Conservation (phyloP, 805 yeast genomes). For the Ogataea nonfermentans region DNA sequence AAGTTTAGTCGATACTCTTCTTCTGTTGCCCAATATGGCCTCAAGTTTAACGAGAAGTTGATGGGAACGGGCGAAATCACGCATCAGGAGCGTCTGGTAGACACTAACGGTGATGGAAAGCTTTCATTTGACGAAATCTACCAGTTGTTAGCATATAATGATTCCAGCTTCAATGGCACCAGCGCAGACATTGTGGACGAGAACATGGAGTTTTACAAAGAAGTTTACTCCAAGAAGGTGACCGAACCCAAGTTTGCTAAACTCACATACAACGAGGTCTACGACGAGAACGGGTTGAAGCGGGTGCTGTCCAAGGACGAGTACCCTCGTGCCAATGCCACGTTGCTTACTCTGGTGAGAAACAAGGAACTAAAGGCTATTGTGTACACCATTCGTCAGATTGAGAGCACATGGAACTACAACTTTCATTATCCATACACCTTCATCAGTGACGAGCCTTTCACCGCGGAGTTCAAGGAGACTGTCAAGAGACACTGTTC, state of each 20-base stretch:
- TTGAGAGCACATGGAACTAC: slow-evolving; percentile 71
- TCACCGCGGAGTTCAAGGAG: slow-evolving; percentile 70
- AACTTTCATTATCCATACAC: slow-evolving; percentile 90
- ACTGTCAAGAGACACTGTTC: slow-evolving; percentile 46
- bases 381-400: slow-evolving; percentile 52
- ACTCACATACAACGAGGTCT: slow-evolving; percentile 31
- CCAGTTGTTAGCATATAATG: slow-evolving; percentile 27
- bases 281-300: slow-evolving; percentile 28
- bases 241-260: slow-evolving; percentile 34
- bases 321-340: slow-evolving; percentile 60
- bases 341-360: slow-evolving; percentile 72
- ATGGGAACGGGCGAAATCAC: slow-evolving; percentile 24
- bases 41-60: slow-evolving; percentile 30
- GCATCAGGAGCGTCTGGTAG: slow-evolving; percentile 15
- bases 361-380: slow-evolving; percentile 61
- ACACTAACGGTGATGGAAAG: slow-evolving; percentile 22
- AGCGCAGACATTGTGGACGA: slow-evolving; percentile 32
- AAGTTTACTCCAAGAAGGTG: slow-evolving; percentile 34
- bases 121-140: slow-evolving; percentile 28
- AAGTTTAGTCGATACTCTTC: slow-evolving; percentile 24
- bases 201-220: slow-evolving; percentile 35
- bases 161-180: slow-evolving; percentile 20
- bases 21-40: slow-evolving; percentile 25
- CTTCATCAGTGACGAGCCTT: slow-evolving; percentile 80
- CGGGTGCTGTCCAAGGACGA: slow-evolving; percentile 30